Evolutionary conservation across 2,329 filamentous ascomycete species (phyloP).

Genomic region (Hymenoscyphus scutula): DNA sequence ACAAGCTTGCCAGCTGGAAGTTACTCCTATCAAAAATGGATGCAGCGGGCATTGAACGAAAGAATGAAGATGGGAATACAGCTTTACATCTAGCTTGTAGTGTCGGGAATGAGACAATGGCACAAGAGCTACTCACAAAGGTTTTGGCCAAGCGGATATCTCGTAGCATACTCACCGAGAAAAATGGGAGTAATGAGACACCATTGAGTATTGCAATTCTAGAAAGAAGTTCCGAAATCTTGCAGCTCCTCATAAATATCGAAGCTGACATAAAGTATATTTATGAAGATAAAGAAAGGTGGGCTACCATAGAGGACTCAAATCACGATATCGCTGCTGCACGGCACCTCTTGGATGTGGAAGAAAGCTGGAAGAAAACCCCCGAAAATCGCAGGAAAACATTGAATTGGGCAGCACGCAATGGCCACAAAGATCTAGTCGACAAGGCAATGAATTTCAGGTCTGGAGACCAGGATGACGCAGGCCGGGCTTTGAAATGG

Average conservation of each 20-base stretch:
- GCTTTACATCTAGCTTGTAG: conserved; percentile 2
- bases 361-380: not conserved
- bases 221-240: not conserved
- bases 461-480: not conserved
- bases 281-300: not conserved
- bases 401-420: conserved; percentile 3
- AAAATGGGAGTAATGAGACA: conserved; percentile 4
- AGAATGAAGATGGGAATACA: not conserved
- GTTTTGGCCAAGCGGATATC: not conserved
- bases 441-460: not conserved
- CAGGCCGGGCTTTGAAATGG: not conserved
- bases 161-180: not conserved
- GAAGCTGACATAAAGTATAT: conserved; percentile 3
- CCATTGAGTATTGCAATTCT: not conserved
- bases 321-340: not conserved
- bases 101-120: not conserved
- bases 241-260: not conserved
- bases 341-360: not conserved
- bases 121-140: not conserved
- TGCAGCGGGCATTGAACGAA: not conserved
- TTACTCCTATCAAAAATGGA: conserved; percentile 1
- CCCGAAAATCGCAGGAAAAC: not conserved
- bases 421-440: not conserved
- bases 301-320: not conserved
- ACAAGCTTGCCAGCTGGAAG: not conserved